A percentile compares a stretch with the other conserved stretches of the same genome.
These are phyloP conservation scores for Tulasnella sp. DNA, from an alignment of 768 basidiomycete genomes.

Conservation along the genomic window DNA sequence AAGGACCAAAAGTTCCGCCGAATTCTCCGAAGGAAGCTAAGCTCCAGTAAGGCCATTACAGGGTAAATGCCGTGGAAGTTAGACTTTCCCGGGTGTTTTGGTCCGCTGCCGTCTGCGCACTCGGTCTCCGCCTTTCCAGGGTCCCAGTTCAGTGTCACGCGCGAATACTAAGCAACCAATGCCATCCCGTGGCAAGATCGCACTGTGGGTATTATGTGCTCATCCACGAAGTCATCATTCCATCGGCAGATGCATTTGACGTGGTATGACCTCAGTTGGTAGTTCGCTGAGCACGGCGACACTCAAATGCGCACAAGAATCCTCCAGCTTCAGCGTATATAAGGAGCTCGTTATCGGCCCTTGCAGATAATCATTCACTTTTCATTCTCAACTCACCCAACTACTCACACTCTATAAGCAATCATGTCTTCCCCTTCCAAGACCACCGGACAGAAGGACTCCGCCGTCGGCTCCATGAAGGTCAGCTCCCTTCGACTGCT, in stretches of 20 bases:
- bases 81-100: not conserved
- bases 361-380: not conserved
- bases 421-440: not conserved
- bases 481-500: not conserved
- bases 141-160: not conserved
- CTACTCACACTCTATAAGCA: not conserved
- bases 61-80: not conserved
- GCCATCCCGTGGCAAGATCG: not conserved
- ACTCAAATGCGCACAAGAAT: not conserved
- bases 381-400: not conserved
- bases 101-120: no score
- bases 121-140: not conserved
- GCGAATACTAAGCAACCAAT: not conserved
- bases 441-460: conserved; percentile 4
- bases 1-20: not conserved
- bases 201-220: not conserved
- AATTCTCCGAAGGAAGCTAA: not conserved
- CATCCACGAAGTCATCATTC: not conserved
- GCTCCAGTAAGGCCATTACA: no score
- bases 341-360: not conserved
- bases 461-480: not conserved
- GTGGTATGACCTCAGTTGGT: not conserved
- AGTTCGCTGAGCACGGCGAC: not conserved
- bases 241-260: not conserved
- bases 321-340: not conserved